Evolutionary conservation across 2,329 filamentous ascomycete genomes (phyloP).

Genomic region (Plenodomus biglobosus): DNA sequence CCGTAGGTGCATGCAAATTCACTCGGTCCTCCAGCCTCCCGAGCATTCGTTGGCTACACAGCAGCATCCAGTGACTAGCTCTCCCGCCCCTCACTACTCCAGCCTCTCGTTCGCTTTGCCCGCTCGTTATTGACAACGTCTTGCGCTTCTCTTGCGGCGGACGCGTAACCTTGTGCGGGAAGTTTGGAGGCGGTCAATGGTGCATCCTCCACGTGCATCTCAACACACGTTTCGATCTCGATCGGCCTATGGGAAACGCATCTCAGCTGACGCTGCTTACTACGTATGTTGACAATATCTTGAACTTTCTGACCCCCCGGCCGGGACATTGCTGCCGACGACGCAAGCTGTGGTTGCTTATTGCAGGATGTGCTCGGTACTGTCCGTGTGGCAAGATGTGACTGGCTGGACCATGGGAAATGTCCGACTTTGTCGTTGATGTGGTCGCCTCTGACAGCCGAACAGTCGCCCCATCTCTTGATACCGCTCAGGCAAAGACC

Average conservation of each 20-base stretch:
- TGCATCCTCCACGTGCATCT: slow-evolving; percentile 13
- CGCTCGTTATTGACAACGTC: slow-evolving; percentile 6
- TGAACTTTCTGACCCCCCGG: neutral
- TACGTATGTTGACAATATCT: neutral
- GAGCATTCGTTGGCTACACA: slow-evolving; percentile 9
- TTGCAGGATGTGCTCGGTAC: neutral
- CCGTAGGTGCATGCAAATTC: slow-evolving; percentile 11
- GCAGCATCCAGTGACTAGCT: slow-evolving; percentile 19
- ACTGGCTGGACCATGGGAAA: neutral
- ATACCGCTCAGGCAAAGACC: neutral
- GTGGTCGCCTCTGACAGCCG: neutral
- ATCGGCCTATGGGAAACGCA: slow-evolving; percentile 1
- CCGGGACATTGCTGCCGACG: neutral
- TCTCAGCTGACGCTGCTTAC: neutral
- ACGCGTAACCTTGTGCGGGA: slow-evolving; percentile 18
- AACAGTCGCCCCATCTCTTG: neutral
- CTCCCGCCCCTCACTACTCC: slow-evolving; percentile 22
- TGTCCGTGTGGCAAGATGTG: neutral
- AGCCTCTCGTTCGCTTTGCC: slow-evolving; percentile 12
- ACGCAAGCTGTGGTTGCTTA: neutral
- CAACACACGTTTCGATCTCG: slow-evolving; percentile 12
- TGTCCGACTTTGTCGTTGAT: neutral
- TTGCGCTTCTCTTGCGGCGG: slow-evolving; percentile 12
- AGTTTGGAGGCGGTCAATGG: slow-evolving; percentile 8
- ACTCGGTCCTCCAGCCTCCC: slow-evolving; percentile 12